Evolutionary conservation across 306 rosid species (phyloP), one percentile per base, ranked within the genome.

Genomic region (Chamaecrista fasciculata): DNA sequence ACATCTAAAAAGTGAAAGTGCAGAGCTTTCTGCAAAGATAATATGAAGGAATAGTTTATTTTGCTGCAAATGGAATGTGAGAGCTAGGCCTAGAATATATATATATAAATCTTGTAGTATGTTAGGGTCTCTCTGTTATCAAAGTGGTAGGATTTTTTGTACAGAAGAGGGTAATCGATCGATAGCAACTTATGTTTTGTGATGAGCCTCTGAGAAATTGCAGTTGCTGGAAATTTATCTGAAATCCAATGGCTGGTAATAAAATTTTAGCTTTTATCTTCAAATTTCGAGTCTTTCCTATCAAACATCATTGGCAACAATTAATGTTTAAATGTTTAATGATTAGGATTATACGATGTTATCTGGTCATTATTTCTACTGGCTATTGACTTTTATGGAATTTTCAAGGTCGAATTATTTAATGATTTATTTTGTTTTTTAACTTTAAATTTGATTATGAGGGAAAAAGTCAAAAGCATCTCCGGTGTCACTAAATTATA

Each of bases 211-310:
- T 5, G 20, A 59, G 29, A 72, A 50, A 25, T 71, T 60, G 10
- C 64, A 52, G 78, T 60, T 43, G 78, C 14, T 66, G 77, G 73
- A 71, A 72, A 59, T 76, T 40, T 44, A 49, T 80, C 40, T 40
- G 65, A 49, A 20, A 58, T 64, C 52, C 5, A 73, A 34, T 23
- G 51, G 26, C 26, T 67, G 28, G 61, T 52, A 40, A 58, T 66
- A 51, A 67, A 36, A 77, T 53, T 11, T 42, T n/a, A n/a, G 52
- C 42, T 39, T 67, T 24, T 26, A n/a, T 26, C 24, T 28, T 19
- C 18, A 56, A 11, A n/a, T n/a, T 21, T 16, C 42, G n/a, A n/a
- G n/a, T 68, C 33, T 14, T 68, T 11, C 23, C 3, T 40, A 12
- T 1, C 19, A 8, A n/a, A 33, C 24, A 23, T 14, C 11, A 11